These are phyloP conservation scores for Ophiocordyceps camponoti-leonardi DNA, from an alignment of 2,329 filamentous ascomycete species.

Conservation along the genomic window DNA sequence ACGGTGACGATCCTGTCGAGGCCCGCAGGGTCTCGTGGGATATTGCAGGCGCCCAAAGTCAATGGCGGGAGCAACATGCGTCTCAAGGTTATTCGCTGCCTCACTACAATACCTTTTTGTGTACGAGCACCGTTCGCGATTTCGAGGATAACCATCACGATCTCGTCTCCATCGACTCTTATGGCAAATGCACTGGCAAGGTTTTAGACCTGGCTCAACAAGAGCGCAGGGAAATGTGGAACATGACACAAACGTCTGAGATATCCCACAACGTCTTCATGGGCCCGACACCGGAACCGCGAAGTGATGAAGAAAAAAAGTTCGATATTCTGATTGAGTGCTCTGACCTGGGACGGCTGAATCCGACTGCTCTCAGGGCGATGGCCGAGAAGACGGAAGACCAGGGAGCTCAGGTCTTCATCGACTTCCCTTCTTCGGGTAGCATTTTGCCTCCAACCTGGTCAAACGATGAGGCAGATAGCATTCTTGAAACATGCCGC, in stretches of 20 bases:
- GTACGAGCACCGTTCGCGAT: slow-evolving; percentile 42
- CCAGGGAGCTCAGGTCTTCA: slow-evolving; percentile 14
- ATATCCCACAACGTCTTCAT: slow-evolving; percentile 83
- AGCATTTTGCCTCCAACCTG: slow-evolving; percentile 74
- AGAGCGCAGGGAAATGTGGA: slow-evolving; percentile 82
- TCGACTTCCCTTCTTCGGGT: slow-evolving; percentile 89
- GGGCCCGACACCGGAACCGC: slow-evolving; percentile 65
- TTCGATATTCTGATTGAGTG: slow-evolving; percentile 83
- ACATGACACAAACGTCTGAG: slow-evolving; percentile 78
- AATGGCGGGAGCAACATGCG: slow-evolving; percentile 53
- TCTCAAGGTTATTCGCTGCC: slow-evolving; percentile 35
- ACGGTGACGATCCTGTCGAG: slow-evolving; percentile 53
- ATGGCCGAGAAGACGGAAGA: slow-evolving; percentile 39
- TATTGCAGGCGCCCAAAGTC: slow-evolving; percentile 59
- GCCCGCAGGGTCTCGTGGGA: slow-evolving; percentile 47
- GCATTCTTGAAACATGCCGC: slow-evolving; percentile 68
- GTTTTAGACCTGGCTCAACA: slow-evolving; percentile 81
- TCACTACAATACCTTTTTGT: slow-evolving; percentile 74
- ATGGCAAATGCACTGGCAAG: slow-evolving; percentile 54
- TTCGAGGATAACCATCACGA: slow-evolving; percentile 56
- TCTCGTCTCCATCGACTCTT: slow-evolving; percentile 58
- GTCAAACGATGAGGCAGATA: slow-evolving; percentile 68
- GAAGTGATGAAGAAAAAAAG: slow-evolving; percentile 35
- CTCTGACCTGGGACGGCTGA: slow-evolving; percentile 65
- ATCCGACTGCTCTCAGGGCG: slow-evolving; percentile 45